A percentile compares a stretch with the other conserved stretches of the same genome.
phyloP scores from a whole-genome alignment of 257 asterid species.

The Nicotiana knightiana region DNA sequence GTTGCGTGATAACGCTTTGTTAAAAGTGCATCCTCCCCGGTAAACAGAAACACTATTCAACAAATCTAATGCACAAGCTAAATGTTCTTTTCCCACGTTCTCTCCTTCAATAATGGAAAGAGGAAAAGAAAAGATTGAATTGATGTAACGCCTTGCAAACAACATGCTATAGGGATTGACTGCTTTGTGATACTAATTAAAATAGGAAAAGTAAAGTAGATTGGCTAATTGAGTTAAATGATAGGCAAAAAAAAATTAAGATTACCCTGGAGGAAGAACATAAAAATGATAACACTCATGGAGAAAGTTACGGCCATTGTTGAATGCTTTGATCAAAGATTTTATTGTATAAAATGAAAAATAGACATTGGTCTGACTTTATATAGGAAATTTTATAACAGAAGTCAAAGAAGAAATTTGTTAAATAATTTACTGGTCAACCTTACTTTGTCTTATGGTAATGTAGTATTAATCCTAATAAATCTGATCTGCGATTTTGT shows the following conservation, averaged over 20 bases:
- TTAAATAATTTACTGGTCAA: not conserved
- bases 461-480: not conserved
- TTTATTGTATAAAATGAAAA: not conserved
- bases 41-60: too few relatives aligned
- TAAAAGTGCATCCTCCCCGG: too few relatives aligned
- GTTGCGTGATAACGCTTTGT: too few relatives aligned
- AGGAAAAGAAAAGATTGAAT: not conserved
- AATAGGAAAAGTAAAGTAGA: too few relatives aligned
- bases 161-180: not conserved
- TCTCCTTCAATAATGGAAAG: not conserved
- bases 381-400: too few relatives aligned
- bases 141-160: not conserved
- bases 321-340: not conserved
- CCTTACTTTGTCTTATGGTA: not conserved
- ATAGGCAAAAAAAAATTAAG: not conserved
- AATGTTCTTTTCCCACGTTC: too few relatives aligned
- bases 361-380: not conserved
- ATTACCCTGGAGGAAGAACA: not conserved
- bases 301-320: not conserved
- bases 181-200: too few relatives aligned
- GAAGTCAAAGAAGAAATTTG: not conserved
- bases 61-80: not conserved
- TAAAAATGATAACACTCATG: not conserved
- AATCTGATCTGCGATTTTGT: not conserved
- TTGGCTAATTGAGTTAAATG: not conserved